These are phyloP conservation scores for Phytopythium helicoides DNA, from an alignment of 352 stramenopile species.

Conservation along the genomic window DNA sequence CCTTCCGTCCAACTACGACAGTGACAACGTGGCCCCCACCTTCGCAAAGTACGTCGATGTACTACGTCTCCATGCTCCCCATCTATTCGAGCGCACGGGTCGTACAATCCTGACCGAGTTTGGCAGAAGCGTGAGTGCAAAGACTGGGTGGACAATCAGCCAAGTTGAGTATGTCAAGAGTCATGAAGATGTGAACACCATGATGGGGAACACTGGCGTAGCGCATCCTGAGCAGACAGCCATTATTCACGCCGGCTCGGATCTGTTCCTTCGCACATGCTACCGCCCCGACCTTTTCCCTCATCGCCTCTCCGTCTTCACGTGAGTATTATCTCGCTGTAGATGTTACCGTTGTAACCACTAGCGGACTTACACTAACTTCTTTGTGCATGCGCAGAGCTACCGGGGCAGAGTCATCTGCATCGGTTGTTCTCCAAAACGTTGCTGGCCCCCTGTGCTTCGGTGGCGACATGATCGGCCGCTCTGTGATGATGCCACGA, in stretches of 20 bases:
- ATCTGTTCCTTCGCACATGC: slow-evolving; percentile 87
- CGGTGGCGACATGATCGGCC: slow-evolving; percentile 86
- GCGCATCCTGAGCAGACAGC: slow-evolving; percentile 44
- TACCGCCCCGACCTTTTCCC: slow-evolving; percentile 80
- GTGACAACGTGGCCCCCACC: slow-evolving; percentile 57
- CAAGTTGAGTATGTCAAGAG: slow-evolving; percentile 91
- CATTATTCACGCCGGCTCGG: slow-evolving; percentile 88
- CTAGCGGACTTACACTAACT: slow-evolving; percentile 10
- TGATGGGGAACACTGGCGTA: background rate
- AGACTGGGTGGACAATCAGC: slow-evolving; percentile 84
- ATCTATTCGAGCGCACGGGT: slow-evolving; percentile 78
- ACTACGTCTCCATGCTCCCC: slow-evolving; percentile 60
- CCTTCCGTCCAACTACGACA: slow-evolving; percentile 88
- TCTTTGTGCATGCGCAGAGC: slow-evolving; percentile 24
- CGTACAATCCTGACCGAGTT: slow-evolving; percentile 92
- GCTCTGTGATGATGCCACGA: slow-evolving; percentile 45
- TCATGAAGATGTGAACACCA: slow-evolving; percentile 34
- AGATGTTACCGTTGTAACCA: background rate
- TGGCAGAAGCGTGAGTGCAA: slow-evolving; percentile 80
- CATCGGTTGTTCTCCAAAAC: slow-evolving; percentile 51
- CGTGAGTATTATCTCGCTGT: slow-evolving; percentile 36
- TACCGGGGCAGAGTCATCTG: slow-evolving; percentile 40
- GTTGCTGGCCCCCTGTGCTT: slow-evolving; percentile 93
- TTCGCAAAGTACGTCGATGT: slow-evolving; percentile 85
- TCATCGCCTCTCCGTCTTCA: slow-evolving; percentile 83